A percentile compares a stretch with the other conserved stretches of the same genome.
Conservation (phyloP, 805 yeast genomes). For the Yamadazyma endophytica region DNA sequence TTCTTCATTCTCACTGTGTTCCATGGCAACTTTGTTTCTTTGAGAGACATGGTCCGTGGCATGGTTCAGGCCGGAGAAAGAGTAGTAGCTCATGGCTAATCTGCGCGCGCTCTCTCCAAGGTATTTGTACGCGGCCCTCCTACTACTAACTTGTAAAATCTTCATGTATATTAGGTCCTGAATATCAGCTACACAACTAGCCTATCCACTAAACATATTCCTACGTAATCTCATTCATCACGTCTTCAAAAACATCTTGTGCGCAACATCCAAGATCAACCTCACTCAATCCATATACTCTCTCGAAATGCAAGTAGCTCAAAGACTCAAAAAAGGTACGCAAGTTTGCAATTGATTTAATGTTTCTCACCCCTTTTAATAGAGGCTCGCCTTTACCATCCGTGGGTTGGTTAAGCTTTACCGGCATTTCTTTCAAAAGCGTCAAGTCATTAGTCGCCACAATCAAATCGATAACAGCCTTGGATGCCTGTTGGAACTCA, state of each 20-base stretch:
- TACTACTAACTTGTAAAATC: too few relatives aligned
- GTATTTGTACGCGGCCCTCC: too few relatives aligned
- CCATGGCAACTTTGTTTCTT: too few relatives aligned
- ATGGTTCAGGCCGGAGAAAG: too few relatives aligned
- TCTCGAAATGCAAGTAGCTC: conserved; percentile 62
- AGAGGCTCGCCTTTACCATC: conserved; percentile 40
- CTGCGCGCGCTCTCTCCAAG: too few relatives aligned
- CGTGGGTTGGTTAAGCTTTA: conserved; percentile 27
- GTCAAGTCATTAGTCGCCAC: conserved; percentile 28
- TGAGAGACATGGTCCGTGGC: too few relatives aligned
- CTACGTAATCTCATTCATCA: too few relatives aligned
- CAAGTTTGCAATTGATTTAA: conserved; percentile 43
- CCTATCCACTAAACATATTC: too few relatives aligned
- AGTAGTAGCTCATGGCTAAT: too few relatives aligned
- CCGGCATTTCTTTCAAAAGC: conserved; percentile 29
- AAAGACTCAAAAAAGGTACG: conserved; percentile 63
- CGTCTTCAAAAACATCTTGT: conserved; percentile 56
- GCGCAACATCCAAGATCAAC: conserved; percentile 41
- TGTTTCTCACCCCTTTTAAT: conserved; percentile 36
- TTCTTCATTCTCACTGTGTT: neutral
- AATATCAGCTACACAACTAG: too few relatives aligned
- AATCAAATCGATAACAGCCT: conserved; percentile 48
- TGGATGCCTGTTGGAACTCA: conserved; percentile 22
- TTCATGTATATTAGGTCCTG: too few relatives aligned
- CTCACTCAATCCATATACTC: conserved; percentile 48